Percentiles rank a stretch among this genome's conserved stretches.
These are phyloP conservation scores for Termitomyces sp. DNA, from an alignment of 1,284 basidiomycete genomes.

Conservation along the genomic window DNA sequence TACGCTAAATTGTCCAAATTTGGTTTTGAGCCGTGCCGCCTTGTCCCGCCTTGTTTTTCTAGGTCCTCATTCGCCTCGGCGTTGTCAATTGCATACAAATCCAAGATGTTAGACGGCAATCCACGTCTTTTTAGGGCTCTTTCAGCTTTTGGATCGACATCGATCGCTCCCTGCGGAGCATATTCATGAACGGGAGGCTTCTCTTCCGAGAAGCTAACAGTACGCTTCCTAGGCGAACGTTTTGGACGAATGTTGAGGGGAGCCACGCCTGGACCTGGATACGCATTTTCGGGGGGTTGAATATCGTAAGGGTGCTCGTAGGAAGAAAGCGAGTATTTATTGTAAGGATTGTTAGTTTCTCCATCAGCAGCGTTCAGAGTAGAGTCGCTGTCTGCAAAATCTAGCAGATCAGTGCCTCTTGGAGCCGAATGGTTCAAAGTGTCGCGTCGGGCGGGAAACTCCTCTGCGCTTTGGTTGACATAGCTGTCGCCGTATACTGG, in stretches of 20 bases:
- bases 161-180: constrained; percentile 21
- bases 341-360: constrained; percentile 25
- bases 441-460: constrained; percentile 15
- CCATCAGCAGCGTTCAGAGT: constrained; percentile 26
- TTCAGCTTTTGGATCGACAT: constrained; percentile 23
- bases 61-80: constrained; percentile 22
- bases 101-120: constrained; percentile 46
- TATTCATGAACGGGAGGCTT: constrained; percentile 21
- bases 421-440: constrained; percentile 7
- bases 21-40: constrained; percentile 11
- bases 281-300: constrained; percentile 40
- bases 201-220: constrained; percentile 30
- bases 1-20: constrained; percentile 21
- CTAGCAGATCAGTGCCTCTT: constrained; percentile 18
- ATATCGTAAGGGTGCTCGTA: constrained; percentile 60
- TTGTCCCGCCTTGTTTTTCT: constrained; percentile 12
- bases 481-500: constrained; percentile 16
- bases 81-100: constrained; percentile 44
- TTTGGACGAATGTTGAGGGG: constrained; percentile 14
- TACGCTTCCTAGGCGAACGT: constrained; percentile 22
- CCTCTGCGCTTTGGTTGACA: constrained; percentile 17
- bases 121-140: constrained; percentile 37
- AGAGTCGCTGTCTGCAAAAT: constrained; percentile 25
- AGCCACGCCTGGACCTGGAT: constrained; percentile 25
- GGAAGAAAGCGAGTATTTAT: constrained; percentile 46